Conservation (phyloP, 371 early-diverging fungal genomes). For the Mucor mucedo region DNA sequence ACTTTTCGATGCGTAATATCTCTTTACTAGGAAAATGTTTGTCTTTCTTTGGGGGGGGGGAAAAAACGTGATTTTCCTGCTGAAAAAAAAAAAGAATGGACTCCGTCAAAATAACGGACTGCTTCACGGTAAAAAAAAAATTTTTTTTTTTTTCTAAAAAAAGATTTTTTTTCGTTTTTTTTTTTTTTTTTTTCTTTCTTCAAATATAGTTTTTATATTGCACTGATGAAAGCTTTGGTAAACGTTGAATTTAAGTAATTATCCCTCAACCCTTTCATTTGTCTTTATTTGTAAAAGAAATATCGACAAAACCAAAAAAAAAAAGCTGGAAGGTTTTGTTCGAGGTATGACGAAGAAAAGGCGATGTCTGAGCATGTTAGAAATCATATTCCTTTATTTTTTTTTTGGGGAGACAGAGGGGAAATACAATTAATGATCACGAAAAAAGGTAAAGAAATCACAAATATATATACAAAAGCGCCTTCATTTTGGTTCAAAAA, state of each 20-base stretch:
- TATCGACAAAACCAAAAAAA: neutral
- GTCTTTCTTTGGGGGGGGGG: too few relatives aligned
- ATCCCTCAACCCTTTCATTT: conserved; percentile 14
- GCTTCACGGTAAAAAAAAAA: neutral
- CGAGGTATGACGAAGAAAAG: conserved; percentile 30
- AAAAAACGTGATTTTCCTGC: too few relatives aligned
- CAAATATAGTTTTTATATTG: conserved; percentile 11
- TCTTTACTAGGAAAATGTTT: too few relatives aligned
- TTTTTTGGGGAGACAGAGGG: neutral
- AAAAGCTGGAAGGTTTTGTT: conserved; percentile 6
- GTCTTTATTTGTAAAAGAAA: neutral
- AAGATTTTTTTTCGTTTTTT: neutral
- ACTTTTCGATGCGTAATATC: too few relatives aligned
- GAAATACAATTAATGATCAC: too few relatives aligned
- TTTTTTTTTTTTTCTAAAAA: neutral
- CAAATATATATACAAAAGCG: neutral
- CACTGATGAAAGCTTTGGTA: conserved; percentile 32
- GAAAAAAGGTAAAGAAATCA: conserved; percentile 4
- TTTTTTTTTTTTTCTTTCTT: conserved; percentile 9
- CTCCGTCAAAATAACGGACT: neutral
- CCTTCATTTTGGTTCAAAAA: too few relatives aligned
- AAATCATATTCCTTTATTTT: neutral
- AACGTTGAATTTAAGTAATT: conserved; percentile 24
- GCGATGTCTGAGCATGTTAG: conserved; percentile 29
- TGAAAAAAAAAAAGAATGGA: too few relatives aligned